These are phyloP conservation scores for Phytophthora fragariae DNA, from an alignment of 352 stramenopile species.

Conservation along the genomic window DNA sequence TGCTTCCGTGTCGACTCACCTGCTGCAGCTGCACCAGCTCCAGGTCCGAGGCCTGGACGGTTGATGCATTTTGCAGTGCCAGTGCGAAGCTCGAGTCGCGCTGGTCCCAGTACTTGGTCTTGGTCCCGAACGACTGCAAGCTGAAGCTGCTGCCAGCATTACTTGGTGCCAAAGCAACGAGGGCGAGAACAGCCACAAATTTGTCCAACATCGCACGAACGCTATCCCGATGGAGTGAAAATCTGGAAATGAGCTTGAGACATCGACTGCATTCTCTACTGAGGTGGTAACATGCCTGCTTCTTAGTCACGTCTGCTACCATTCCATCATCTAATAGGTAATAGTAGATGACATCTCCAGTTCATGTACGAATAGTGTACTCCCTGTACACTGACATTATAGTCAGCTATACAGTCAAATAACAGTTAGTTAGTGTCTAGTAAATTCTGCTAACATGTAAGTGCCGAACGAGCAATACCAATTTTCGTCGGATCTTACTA, in stretches of 20 bases:
- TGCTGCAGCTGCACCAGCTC: constrained; percentile 64
- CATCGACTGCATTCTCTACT: background rate
- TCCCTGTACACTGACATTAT: too few species aligned
- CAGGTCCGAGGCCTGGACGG: constrained; percentile 38
- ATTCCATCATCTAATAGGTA: background rate
- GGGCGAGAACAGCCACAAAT: constrained; percentile 1
- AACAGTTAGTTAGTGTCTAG: too few species aligned
- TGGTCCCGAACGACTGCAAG: constrained; percentile 51
- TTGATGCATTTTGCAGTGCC: constrained; percentile 16
- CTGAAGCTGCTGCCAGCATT: constrained; percentile 6
- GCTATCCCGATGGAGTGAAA: background rate
- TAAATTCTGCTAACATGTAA: too few species aligned
- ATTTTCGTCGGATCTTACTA: too few species aligned
- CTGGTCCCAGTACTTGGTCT: constrained; percentile 69
- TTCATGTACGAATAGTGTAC: too few species aligned
- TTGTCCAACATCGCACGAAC: constrained; percentile 14
- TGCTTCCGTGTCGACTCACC: constrained; percentile 63
- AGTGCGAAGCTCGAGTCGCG: constrained; percentile 22
- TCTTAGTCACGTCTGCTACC: background rate
- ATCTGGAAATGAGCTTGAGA: background rate
- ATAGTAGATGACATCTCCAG: background rate
- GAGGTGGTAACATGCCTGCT: too few species aligned
- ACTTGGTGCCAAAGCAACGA: background rate
- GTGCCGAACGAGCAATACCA: too few species aligned
- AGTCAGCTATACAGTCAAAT: too few species aligned